These are phyloP conservation scores for Pichia membranifaciens DNA, from an alignment of 805 yeast species.

Conservation along the genomic window DNA sequence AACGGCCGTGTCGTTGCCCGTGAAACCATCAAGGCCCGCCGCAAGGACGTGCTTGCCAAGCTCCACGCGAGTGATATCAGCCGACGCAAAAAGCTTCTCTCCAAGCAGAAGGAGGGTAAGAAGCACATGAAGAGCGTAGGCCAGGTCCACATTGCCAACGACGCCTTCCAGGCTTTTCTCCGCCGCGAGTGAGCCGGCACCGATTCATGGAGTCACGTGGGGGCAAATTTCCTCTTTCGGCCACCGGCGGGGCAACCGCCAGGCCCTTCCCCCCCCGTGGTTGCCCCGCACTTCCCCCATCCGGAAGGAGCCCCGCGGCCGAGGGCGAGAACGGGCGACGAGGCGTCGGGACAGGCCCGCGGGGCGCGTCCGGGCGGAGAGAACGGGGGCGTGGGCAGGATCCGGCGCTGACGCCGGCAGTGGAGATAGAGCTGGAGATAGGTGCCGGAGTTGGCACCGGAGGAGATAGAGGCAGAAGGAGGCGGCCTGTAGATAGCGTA, in stretches of 20 bases:
- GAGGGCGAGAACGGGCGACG: no score
- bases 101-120: slow-evolving; percentile 91
- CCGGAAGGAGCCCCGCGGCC: no score
- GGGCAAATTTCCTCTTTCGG: no score
- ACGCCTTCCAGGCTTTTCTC: slow-evolving; percentile 85
- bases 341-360: no score
- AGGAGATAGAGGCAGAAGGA: no score
- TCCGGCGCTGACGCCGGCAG: no score
- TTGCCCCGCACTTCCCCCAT: not conserved
- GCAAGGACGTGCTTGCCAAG: slow-evolving; percentile 92
- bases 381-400: no score
- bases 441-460: not conserved
- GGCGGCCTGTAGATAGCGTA: no score
- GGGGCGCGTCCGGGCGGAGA: no score
- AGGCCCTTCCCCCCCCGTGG: not conserved
- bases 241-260: no score
- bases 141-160: slow-evolving; percentile 68
- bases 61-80: slow-evolving; percentile 91
- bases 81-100: slow-evolving; percentile 80
- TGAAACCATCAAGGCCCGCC: slow-evolving; percentile 86
- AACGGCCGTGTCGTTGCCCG: slow-evolving; percentile 77
- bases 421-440: no score
- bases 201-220: not conserved
- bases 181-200: slow-evolving; percentile 26
- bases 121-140: slow-evolving; percentile 77